Evolutionary conservation across 1,284 basidiomycete species (phyloP), one percentile per base, ranked within the genome.

Genomic region (Albatrellus sp.): DNA sequence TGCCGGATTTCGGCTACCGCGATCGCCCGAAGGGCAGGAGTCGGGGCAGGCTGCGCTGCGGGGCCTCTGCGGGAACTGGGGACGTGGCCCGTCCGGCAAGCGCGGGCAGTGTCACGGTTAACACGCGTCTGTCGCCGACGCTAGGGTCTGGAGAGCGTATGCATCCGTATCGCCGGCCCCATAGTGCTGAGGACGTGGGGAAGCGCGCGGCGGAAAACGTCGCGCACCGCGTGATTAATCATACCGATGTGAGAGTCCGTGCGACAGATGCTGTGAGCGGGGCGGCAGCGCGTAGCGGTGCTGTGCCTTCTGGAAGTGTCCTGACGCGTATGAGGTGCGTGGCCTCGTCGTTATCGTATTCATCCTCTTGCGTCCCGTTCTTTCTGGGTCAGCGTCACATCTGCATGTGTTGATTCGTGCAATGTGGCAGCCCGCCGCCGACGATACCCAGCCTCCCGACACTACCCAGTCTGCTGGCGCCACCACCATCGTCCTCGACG

Each of bases 221-320:
- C 5, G 5, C n/a, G 31, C 49, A 48, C 30, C 38, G 44, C 13
- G 48, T 44, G 37, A 50, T 43, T 39, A 48, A 50, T 32, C 47
- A 46, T 20, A 9, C 48, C 33, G 53, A 52, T 54, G 57, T 64
- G 55, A 63, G 59, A 57, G 51, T 41, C 29, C 31, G 7, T 19
- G 13, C 17, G 10, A 39, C 13, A 24, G 20, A 16, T 39, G 11
- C 12, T 14, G 5, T n/a, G 13, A 14, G 13, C 13, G 17, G 37
- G 37, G 9, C n/a, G 34, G 34, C 16, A 3, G 16, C 34, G 3
- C 34, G 40, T 43, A 44, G 14, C 24, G 7, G 4, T 24, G 24
- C 24, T 24, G 24, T 3, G 4, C 24, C 24, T 24, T 46, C 37
- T 19, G 31, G 42, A 16, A 43, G 40, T 9, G 43, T 39, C 24